Conservation (phyloP, 129 eudicot species). For the Heracleum sosnowskyi region DNA sequence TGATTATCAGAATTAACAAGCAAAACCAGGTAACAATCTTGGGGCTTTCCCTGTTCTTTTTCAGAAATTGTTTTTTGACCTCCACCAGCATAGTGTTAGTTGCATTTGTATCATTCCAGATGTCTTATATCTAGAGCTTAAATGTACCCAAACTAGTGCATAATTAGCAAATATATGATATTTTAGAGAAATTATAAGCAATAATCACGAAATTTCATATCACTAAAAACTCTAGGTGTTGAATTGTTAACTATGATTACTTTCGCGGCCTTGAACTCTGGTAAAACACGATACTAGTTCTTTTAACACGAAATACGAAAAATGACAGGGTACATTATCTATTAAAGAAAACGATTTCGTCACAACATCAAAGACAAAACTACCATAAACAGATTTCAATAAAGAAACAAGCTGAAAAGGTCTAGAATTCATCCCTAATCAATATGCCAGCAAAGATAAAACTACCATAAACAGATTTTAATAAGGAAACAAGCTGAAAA, state of each 20-base stretch:
- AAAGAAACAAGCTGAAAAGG: neutral
- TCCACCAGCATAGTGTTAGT: too few species aligned
- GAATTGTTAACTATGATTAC: neutral
- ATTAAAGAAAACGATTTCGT: neutral
- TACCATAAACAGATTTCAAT: neutral
- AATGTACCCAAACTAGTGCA: too few species aligned
- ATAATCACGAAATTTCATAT: neutral
- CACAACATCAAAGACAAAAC: neutral
- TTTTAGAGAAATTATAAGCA: neutral
- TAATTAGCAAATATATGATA: neutral
- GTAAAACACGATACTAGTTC: conserved; percentile 41
- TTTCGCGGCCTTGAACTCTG: conserved; percentile 42
- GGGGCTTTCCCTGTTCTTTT: neutral
- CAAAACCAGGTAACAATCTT: neutral
- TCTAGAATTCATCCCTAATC: neutral
- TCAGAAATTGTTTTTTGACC: too few species aligned
- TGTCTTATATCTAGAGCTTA: too few species aligned
- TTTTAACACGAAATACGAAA: conserved; percentile 45
- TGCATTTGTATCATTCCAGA: too few species aligned
- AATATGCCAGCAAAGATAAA: neutral
- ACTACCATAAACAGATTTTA: neutral
- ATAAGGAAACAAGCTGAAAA: neutral
- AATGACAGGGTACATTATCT: conserved; percentile 38
- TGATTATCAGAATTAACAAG: neutral
- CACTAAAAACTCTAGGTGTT: neutral